These are phyloP conservation scores for Cytospora schulzeri DNA, from an alignment of 2,329 filamentous ascomycete genomes.

Conservation along the genomic window DNA sequence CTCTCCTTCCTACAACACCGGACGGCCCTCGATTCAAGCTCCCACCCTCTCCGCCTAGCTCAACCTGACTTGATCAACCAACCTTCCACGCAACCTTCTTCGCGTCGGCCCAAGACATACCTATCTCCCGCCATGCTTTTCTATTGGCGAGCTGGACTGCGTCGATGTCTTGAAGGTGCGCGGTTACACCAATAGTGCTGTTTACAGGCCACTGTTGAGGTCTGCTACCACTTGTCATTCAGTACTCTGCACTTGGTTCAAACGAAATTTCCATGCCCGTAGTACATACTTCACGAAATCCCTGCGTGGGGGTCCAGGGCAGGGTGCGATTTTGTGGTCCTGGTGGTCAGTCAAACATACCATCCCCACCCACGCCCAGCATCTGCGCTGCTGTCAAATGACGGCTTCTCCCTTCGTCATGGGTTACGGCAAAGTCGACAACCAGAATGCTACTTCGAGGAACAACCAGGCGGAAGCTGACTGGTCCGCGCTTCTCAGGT, in stretches of 20 bases:
- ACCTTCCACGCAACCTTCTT: background rate
- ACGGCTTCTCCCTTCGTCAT: conserved; percentile 16
- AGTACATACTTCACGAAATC: conserved; percentile 2
- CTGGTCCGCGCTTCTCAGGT: conserved; percentile 5
- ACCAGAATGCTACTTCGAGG: conserved; percentile 22
- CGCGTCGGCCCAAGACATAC: conserved; percentile 18
- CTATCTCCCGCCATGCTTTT: conserved; percentile 3
- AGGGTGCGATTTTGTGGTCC: background rate
- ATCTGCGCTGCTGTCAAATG: conserved; percentile 14
- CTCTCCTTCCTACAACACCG: background rate
- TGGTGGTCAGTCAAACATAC: conserved; percentile 4
- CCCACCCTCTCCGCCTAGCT: background rate
- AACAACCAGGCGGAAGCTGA: conserved; percentile 15
- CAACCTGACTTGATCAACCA: background rate
- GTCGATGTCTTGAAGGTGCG: background rate
- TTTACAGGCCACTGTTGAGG: conserved; percentile 11
- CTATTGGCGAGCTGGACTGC: conserved; percentile 12
- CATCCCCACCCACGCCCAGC: background rate
- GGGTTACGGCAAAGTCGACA: conserved; percentile 21
- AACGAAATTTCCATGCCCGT: background rate
- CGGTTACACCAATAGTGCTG: conserved; percentile 11
- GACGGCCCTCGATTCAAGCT: background rate
- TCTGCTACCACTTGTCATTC: conserved; percentile 18
- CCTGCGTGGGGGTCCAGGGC: conserved; percentile 15
- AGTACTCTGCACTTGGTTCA: conserved; percentile 12